Percentiles rank a stretch among this genome's conserved stretches.
These are phyloP conservation scores for Trametes maxima DNA, from an alignment of 768 basidiomycete genomes.

Conservation along the genomic window DNA sequence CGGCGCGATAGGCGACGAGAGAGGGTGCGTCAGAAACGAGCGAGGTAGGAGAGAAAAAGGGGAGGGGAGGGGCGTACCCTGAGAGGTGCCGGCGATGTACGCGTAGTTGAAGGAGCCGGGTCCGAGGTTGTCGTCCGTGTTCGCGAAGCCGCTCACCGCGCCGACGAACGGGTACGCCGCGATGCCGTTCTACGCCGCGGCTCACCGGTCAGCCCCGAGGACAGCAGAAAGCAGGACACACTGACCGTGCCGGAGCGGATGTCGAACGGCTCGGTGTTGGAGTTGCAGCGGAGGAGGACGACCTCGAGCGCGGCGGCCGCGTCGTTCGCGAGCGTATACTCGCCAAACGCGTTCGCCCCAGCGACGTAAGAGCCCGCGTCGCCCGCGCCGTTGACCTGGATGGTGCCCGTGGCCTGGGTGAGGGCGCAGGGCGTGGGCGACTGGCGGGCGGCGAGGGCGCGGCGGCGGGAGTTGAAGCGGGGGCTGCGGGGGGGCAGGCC, in stretches of 20 bases:
- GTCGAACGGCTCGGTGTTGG: background rate
- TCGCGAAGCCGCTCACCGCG: conserved; percentile 18
- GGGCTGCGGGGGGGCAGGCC: conserved; percentile 27
- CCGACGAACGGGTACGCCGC: conserved; percentile 17
- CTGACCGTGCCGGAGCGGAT: background rate
- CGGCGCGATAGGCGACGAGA: background rate
- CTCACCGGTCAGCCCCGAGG: background rate
- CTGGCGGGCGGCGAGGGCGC: conserved; percentile 14
- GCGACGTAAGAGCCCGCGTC: conserved; percentile 7
- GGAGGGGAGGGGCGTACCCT: conserved; percentile 14
- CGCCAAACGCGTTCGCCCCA: conserved; percentile 24
- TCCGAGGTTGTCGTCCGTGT: conserved; percentile 9
- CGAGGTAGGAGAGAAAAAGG: background rate
- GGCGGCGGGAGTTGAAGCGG: conserved; percentile 9
- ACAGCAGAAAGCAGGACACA: background rate
- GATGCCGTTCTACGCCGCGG: conserved; percentile 14
- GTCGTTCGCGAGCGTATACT: conserved; percentile 22
- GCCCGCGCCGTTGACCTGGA: conserved; percentile 14
- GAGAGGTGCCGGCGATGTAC: conserved; percentile 19
- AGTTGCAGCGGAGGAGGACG: conserved; percentile 4
- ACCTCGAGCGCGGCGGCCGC: conserved; percentile 20
- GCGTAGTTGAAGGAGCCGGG: conserved; percentile 23
- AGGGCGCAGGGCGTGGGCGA: conserved; percentile 9
- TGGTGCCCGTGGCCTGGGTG: conserved; percentile 14
- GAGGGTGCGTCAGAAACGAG: conserved; percentile 8